Conservation (phyloP, 2,329 filamentous ascomycete species). For the Stenocarpella maydis region DNA sequence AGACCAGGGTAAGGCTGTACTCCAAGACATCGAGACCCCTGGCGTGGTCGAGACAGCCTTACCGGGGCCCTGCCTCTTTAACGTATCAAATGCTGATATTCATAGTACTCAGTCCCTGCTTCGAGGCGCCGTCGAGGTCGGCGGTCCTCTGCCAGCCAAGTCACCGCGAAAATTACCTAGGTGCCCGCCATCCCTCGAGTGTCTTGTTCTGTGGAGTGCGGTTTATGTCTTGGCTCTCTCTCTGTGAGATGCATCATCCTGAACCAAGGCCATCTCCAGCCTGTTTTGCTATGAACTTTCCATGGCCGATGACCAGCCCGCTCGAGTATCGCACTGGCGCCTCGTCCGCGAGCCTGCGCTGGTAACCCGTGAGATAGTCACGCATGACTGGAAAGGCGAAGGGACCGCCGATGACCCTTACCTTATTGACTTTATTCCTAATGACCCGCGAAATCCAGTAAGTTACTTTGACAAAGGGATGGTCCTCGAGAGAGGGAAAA, state of each 20-base stretch:
- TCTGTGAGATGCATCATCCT: not conserved
- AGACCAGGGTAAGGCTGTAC: too few species aligned
- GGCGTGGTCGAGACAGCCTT: not conserved
- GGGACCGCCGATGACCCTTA: slow-evolving; percentile 27
- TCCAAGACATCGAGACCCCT: too few species aligned
- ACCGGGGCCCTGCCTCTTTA: not conserved
- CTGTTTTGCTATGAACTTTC: not conserved
- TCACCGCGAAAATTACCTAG: not conserved
- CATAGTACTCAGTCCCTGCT: not conserved
- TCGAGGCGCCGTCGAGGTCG: not conserved
- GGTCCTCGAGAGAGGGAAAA: too few species aligned
- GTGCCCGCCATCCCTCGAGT: not conserved
- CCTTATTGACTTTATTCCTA: slow-evolving; percentile 32
- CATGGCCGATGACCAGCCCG: slow-evolving; percentile 18
- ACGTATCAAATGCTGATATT: slow-evolving; percentile 2
- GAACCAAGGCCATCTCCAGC: not conserved
- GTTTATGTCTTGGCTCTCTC: not conserved
- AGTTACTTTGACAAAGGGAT: not conserved
- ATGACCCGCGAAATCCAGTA: slow-evolving; percentile 22
- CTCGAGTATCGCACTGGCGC: slow-evolving; percentile 20
- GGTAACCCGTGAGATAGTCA: not conserved
- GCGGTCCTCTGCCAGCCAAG: not conserved
- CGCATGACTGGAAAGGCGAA: slow-evolving; percentile 22
- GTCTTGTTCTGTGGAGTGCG: accelerated
- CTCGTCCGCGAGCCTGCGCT: slow-evolving; percentile 18